These are phyloP conservation scores for Limonium bicolor DNA, from an alignment of 148 eudicot genomes.

Conservation along the genomic window DNA sequence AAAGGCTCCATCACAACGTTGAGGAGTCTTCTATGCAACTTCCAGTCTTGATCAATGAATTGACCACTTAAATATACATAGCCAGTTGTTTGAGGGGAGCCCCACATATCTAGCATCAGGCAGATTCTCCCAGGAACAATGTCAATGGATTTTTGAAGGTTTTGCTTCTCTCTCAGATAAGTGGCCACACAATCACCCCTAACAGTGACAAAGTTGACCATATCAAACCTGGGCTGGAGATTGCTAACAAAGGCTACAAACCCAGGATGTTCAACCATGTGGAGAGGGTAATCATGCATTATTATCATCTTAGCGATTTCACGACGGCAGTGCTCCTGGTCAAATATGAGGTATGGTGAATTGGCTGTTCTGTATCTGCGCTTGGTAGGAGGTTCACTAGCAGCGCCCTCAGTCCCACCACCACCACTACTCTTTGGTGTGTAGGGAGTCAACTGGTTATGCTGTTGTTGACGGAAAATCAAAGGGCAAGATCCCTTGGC, in stretches of 20 bases:
- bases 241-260: conserved; percentile 39
- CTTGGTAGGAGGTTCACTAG: conserved; percentile 22
- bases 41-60: conserved; percentile 64
- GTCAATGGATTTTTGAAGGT: conserved; percentile 39
- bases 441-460: conserved; percentile 17
- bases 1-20: conserved; percentile 78
- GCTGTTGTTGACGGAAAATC: conserved; percentile 33
- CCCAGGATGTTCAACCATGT: conserved; percentile 65
- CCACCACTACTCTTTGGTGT: conserved; percentile 24
- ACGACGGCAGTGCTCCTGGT: conserved; percentile 47
- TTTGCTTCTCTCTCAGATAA: conserved; percentile 50
- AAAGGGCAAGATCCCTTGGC: conserved; percentile 60
- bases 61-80: conserved; percentile 57
- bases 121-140: conserved; percentile 55
- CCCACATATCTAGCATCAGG: conserved; percentile 55
- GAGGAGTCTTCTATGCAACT: conserved; percentile 49
- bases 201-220: conserved; percentile 45
- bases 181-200: conserved; percentile 63
- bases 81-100: conserved; percentile 40
- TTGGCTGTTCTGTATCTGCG: conserved; percentile 26
- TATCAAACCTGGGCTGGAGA: conserved; percentile 52
- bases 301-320: conserved; percentile 68
- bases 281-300: conserved; percentile 63
- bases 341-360: conserved; percentile 27
- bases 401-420: neutral